Evolutionary conservation across 2,329 filamentous ascomycete species (phyloP), one percentile per base, ranked within the genome.

Genomic region (Alternaria panax): DNA sequence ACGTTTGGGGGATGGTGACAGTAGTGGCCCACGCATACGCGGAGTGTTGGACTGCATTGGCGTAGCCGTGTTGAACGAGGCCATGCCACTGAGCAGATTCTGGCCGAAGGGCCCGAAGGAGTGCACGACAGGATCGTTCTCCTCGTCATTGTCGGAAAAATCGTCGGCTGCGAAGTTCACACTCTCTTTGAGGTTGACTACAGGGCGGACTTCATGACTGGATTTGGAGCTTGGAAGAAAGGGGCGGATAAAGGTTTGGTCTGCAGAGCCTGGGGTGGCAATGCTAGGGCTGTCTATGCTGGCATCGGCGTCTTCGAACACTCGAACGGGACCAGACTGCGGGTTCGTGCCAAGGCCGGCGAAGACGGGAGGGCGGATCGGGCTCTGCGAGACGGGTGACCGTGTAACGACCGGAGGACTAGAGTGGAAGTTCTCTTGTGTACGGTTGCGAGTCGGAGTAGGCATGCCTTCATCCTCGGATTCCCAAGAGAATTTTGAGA

Each of bases 101-200:
- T 91, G 91, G 41, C 92, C 93, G 72, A 92, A 96, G 1, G 93
- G 92, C 16, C 93, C 93, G 67, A 97, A 97, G 0, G 93, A 97
- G 78, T 95, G 92, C 18, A 97, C 84, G 54, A 97, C 88, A 3
- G 93, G 93, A 68, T 98, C 95, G 65, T 97, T 97, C 79, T 98
- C 94, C 81, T 97, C 93, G 94, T 90, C 76, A 7, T 64, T 74
- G 64, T 96, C 88, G 51, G 92, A 89, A 53, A 90, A 87, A 18
- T 93, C 88, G 18, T 90, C 88, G 5, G 80, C 67, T 14, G 63
- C 65, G 28, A 77, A 74, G 22, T 73, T 65, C 20, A 73, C 53
- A 56, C 68, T 76, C 7, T 66, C 51, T 58, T 76, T 74, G 42
- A 61, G 20, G 34, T 69, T 62, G 41, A 66, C 54, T 25, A 46